Conservation (phyloP, 371 early-diverging fungal species). For the Rhizopus arrhizus region DNA sequence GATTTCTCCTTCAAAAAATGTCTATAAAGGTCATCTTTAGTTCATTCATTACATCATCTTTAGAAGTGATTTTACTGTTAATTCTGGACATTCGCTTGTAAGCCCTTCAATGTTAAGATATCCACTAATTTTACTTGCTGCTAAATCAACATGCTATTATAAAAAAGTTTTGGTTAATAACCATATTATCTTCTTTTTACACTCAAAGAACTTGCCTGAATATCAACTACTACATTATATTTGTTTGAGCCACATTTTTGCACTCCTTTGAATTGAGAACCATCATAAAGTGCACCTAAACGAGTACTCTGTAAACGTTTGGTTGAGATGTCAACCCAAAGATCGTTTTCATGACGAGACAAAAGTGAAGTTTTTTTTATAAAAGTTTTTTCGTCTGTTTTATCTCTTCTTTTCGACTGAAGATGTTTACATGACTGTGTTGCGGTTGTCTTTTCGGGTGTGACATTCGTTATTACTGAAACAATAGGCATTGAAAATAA, state of each 20-base stretch:
- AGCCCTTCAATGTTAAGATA: slow-evolving; percentile 81
- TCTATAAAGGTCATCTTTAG: slow-evolving; percentile 31
- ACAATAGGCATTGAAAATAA: slow-evolving; percentile 6
- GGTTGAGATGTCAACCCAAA: slow-evolving; percentile 46
- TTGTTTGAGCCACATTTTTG: slow-evolving; percentile 68
- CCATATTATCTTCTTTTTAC: background rate
- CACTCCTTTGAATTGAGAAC: slow-evolving; percentile 69
- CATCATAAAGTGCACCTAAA: slow-evolving; percentile 62
- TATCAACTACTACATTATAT: slow-evolving; percentile 75
- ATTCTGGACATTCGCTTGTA: slow-evolving; percentile 69
- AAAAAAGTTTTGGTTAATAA: background rate
- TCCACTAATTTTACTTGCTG: slow-evolving; percentile 73
- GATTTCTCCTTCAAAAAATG: slow-evolving; percentile 85
- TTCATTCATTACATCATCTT: background rate
- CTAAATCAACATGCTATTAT: slow-evolving; percentile 75
- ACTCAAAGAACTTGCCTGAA: slow-evolving; percentile 59
- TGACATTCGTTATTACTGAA: slow-evolving; percentile 1
- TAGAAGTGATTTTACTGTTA: slow-evolving; percentile 30
- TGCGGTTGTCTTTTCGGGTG: background rate
- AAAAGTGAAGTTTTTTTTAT: slow-evolving; percentile 28
- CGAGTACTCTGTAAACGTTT: slow-evolving; percentile 32
- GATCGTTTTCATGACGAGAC: slow-evolving; percentile 38
- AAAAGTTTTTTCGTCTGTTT: background rate
- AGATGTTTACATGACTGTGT: background rate
- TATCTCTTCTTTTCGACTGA: background rate